A percentile compares a stretch with the other conserved stretches of the same genome.
Conservation (phyloP, 306 rosid species). For the Senna siamea region DNA sequence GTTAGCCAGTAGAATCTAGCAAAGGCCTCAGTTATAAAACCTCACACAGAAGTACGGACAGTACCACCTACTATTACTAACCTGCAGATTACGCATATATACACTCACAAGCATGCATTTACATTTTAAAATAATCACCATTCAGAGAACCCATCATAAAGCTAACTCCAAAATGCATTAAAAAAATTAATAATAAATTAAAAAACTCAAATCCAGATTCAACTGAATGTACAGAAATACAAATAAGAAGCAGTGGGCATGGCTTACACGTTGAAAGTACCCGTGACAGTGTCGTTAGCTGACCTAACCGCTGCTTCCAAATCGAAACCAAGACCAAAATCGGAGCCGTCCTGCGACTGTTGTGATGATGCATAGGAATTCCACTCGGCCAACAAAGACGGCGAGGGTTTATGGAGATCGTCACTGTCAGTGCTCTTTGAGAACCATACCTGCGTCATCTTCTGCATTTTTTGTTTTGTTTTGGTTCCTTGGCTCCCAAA, state of each 20-base stretch:
- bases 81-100: neutral
- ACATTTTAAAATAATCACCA: neutral
- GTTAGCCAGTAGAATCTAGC: too few species aligned
- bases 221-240: conserved; percentile 1
- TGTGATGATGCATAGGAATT: conserved; percentile 81
- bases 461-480: conserved; percentile 54
- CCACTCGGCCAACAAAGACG: conserved; percentile 87
- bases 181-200: neutral
- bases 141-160: neutral
- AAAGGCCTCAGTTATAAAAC: neutral
- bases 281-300: conserved; percentile 89
- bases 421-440: conserved; percentile 50
- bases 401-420: conserved; percentile 51
- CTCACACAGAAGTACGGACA: neutral
- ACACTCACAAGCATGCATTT: neutral
- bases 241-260: conserved; percentile 7
- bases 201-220: conserved; percentile 7
- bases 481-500: conserved; percentile 28
- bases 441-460: conserved; percentile 87
- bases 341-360: conserved; percentile 51
- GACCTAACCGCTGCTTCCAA: conserved; percentile 95
- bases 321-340: conserved; percentile 68
- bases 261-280: conserved; percentile 87
- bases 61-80: neutral
- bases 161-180: neutral